Base-by-base conservation (phyloP, 2,329 filamentous ascomycete species). In the Monosporascus sp. region DNA sequence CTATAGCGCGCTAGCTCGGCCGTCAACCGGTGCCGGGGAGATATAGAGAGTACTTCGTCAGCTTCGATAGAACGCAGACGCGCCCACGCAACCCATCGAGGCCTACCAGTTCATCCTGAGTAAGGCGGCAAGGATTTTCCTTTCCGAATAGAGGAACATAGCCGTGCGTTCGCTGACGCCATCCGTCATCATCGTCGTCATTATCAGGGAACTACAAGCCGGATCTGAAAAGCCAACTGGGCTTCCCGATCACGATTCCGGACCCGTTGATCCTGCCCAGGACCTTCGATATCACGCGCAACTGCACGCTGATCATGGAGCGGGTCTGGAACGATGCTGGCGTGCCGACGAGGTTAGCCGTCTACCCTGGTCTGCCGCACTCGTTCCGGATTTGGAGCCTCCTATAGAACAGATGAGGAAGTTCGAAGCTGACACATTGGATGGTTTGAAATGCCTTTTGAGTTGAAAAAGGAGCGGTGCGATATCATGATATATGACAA, bases 281-380 rank as follows among this genome's bases (percentile, higher is more conserved):
- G 55, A 68, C 67, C 7, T 48, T 65, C 11, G 68, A 70, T 41
- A 63, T 64, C 1, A 50, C 65, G 18, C 57, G 67, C 24, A 67
- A 70, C 46, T 64, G 60, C 44, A 62, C 59, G 1, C 53, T 70
- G 38, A 51, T 69, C 15, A 58, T 64, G 52, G 65, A 70, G 17
- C n/a, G n/a, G n/a, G n/a, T n/a, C n/a, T n/a, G n/a, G n/a, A n/a
- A n/a, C n/a, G n/a, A n/a, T n/a, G n/a, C n/a, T n/a, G n/a, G n/a
- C n/a, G n/a, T n/a, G n/a, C n/a, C n/a, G n/a, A n/a, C n/a, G n/a
- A n/a, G n/a, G n/a, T n/a, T n/a, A n/a, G n/a, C n/a, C n/a, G n/a
- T n/a, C n/a, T n/a, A n/a, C n/a, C n/a, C n/a, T n/a, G n/a, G n/a
- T n/a, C n/a, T n/a, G n/a, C n/a, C n/a, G n/a, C n/a, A n/a, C n/a